phyloP scores from a whole-genome alignment of 148 eudicot species.

The Rhododendron kiyosumense region DNA sequence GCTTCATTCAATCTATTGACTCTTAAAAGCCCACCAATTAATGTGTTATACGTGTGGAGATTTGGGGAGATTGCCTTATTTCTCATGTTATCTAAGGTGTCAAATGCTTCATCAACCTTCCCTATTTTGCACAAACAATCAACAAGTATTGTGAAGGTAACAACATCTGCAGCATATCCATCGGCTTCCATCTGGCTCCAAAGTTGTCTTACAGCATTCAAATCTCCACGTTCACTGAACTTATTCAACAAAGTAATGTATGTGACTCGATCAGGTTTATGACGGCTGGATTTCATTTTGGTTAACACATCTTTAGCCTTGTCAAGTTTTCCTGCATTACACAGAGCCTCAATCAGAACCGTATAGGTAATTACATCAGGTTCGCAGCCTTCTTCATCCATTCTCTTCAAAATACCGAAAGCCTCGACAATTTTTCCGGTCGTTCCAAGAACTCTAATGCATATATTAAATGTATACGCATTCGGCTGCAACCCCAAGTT shows the following conservation, averaged over 20 bases:
- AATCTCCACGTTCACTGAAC: constrained; percentile 67
- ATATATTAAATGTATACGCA: constrained; percentile 86
- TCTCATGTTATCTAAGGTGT: constrained; percentile 55
- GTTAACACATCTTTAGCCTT: constrained; percentile 54
- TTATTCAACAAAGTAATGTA: constrained; percentile 83
- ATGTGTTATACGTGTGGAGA: constrained; percentile 81
- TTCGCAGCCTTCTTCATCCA: constrained; percentile 33
- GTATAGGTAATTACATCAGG: constrained; percentile 86
- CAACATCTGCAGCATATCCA: constrained; percentile 78
- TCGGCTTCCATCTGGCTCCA: constrained; percentile 75
- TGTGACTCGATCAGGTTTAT: constrained; percentile 87
- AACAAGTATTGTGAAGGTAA: constrained; percentile 72
- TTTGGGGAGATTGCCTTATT: constrained; percentile 58
- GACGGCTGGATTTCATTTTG: constrained; percentile 74
- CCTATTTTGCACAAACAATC: constrained; percentile 71
- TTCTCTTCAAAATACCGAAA: constrained; percentile 25
- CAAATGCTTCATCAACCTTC: constrained; percentile 57
- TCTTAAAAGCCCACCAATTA: constrained; percentile 76
- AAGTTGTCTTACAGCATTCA: constrained; percentile 57
- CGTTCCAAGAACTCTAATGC: constrained; percentile 24
- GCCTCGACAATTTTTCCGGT: constrained; percentile 42
- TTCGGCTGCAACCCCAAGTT: constrained; percentile 78
- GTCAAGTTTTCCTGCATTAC: constrained; percentile 55
- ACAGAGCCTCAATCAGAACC: constrained; percentile 69
- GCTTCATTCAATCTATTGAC: constrained; percentile 64